Conservation (phyloP, 257 asterid species). For the Fraxinus pennsylvanica region DNA sequence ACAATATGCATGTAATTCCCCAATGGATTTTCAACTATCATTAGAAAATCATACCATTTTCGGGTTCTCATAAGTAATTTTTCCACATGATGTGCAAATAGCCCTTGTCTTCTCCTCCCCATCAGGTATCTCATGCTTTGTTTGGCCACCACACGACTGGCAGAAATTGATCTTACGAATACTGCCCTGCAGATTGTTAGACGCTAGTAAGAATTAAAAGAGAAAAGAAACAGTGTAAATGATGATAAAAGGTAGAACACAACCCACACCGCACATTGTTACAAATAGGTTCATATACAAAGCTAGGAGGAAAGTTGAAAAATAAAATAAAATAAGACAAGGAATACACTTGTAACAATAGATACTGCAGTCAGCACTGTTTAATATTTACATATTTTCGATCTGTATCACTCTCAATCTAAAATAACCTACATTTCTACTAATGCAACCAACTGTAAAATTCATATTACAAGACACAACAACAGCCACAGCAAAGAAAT, state of each 20-base stretch:
- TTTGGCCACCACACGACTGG: constrained; percentile 85
- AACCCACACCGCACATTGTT: background rate
- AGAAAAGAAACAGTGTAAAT: background rate
- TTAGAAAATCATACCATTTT: constrained; percentile 66
- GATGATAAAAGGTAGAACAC: background rate
- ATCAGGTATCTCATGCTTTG: constrained; percentile 83
- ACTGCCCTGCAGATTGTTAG: constrained; percentile 49
- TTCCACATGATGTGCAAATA: constrained; percentile 78
- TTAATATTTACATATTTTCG: background rate
- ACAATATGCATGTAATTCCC: constrained; percentile 8
- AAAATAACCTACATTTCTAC: background rate
- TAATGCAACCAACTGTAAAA: background rate
- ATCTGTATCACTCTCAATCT: background rate
- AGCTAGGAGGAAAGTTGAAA: background rate
- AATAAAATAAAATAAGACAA: background rate
- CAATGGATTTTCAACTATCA: constrained; percentile 5
- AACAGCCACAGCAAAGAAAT: background rate
- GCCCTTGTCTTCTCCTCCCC: constrained; percentile 91
- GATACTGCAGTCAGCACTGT: background rate
- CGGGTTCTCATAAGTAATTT: constrained; percentile 82
- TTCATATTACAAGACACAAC: background rate
- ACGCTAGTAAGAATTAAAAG: constrained; percentile 21
- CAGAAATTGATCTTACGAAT: constrained; percentile 75
- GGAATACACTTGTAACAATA: background rate
- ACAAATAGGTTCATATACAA: background rate